phyloP scores from a whole-genome alignment of 768 basidiomycete species.

The Coprinellus micaceus region DNA sequence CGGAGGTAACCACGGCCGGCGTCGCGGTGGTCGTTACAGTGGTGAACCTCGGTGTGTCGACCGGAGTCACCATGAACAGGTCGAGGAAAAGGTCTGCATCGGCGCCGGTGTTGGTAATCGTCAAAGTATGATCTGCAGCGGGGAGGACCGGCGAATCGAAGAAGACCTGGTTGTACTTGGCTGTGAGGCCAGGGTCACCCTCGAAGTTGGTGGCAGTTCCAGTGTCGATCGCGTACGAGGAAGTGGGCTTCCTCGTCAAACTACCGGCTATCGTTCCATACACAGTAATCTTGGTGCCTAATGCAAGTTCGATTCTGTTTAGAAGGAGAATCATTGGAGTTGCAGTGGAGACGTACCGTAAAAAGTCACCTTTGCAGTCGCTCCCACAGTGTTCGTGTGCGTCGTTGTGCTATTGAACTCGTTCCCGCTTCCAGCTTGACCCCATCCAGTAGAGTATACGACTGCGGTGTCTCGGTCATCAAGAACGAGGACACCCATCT shows the following conservation, averaged over 20 bases:
- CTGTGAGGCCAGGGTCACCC: not conserved
- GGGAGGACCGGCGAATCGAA: slow-evolving; percentile 15
- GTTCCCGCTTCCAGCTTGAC: slow-evolving; percentile 1
- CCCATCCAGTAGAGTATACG: slow-evolving; percentile 5
- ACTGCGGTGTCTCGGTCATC: slow-evolving; percentile 8
- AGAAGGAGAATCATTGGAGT: not conserved
- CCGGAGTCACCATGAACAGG: slow-evolving; percentile 11
- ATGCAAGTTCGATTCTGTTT: not conserved
- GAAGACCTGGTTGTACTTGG: slow-evolving; percentile 11
- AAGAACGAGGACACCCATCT: slow-evolving; percentile 9
- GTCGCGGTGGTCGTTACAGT: slow-evolving; percentile 9
- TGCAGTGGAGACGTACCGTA: not conserved
- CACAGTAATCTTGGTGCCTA: slow-evolving; percentile 6
- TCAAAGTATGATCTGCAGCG: slow-evolving; percentile 18
- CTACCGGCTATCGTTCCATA: slow-evolving; percentile 4
- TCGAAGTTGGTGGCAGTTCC: not conserved
- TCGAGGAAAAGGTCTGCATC: slow-evolving; percentile 3
- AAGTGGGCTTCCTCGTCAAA: not conserved
- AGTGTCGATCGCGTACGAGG: slow-evolving; percentile 1
- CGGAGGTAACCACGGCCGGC: not conserved
- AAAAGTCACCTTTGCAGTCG: slow-evolving; percentile 6
- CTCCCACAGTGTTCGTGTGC: not conserved
- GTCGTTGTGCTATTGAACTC: slow-evolving; percentile 10
- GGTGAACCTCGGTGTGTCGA: not conserved
- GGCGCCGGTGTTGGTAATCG: slow-evolving; percentile 14